Percentiles rank a stretch among this genome's conserved stretches.
These are phyloP conservation scores for Cryptococcus wingfieldii DNA, from an alignment of 1,284 basidiomycete genomes.

Conservation along the genomic window DNA sequence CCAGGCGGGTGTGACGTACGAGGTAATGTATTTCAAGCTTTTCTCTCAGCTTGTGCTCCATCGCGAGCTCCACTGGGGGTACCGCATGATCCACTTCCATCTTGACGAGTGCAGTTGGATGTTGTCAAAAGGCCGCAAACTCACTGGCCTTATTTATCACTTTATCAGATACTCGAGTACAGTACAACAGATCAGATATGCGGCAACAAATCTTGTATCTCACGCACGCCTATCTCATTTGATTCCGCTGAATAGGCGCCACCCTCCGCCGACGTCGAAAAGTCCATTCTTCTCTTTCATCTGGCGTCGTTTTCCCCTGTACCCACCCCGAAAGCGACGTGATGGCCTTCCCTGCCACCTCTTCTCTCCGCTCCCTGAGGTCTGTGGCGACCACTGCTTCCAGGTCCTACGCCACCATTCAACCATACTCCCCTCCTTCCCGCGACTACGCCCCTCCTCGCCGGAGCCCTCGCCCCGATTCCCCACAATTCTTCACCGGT, in stretches of 20 bases:
- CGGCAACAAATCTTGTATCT: not conserved
- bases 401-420: constrained; percentile 12
- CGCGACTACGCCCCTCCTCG: not conserved
- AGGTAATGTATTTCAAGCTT: constrained; percentile 26
- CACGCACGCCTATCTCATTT: not conserved
- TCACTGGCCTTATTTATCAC: not conserved
- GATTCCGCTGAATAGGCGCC: too few relatives aligned
- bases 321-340: not conserved
- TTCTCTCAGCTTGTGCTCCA: constrained; percentile 30
- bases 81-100: constrained; percentile 11
- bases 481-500: constrained; percentile 84
- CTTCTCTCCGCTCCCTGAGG: constrained; percentile 12
- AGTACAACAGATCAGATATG: not conserved
- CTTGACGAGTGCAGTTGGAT: not conserved
- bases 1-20: constrained; percentile 11
- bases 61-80: constrained; percentile 12
- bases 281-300: not conserved
- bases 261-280: not conserved
- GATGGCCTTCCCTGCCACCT: constrained; percentile 13
- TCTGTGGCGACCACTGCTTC: not conserved
- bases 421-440: constrained; percentile 13
- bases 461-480: constrained; percentile 49
- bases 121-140: not conserved
- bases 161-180: not conserved
- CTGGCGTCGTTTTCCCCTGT: not conserved